Evolutionary conservation across 108 stramenopile genomes (phyloP).

Genomic region (Asterionellopsis glacialis): DNA sequence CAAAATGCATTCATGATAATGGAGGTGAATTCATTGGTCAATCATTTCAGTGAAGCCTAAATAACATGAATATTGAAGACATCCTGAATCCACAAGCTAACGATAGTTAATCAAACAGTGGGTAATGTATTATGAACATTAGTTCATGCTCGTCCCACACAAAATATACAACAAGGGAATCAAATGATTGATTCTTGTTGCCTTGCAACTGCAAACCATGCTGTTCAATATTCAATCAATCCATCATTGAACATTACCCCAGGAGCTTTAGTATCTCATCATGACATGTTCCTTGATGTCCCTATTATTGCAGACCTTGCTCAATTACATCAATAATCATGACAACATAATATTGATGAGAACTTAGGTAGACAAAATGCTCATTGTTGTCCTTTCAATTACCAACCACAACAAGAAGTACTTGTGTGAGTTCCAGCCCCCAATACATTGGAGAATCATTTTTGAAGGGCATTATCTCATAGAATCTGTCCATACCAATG

Average conservation of each 20-base stretch:
- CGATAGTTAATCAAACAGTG: constrained; percentile 33
- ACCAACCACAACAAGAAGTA: too few species aligned
- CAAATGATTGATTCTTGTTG: constrained; percentile 22
- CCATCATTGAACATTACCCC: constrained; percentile 14
- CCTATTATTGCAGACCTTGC: constrained; percentile 35
- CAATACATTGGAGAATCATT: too few species aligned
- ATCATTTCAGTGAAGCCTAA: constrained; percentile 20
- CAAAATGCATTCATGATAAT: constrained; percentile 25
- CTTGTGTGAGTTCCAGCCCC: too few species aligned
- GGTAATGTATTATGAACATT: constrained; percentile 25
- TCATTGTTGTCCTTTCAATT: too few species aligned
- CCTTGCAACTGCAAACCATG: constrained; percentile 18
- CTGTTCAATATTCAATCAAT: too few species aligned
- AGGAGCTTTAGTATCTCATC: constrained; percentile 26
- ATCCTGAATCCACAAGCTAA: constrained; percentile 23
- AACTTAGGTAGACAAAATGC: too few species aligned
- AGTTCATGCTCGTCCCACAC: constrained; percentile 15
- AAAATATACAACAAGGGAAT: constrained; percentile 4
- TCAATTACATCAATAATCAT: too few species aligned
- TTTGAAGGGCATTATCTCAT: too few species aligned
- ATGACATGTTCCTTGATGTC: constrained; percentile 38
- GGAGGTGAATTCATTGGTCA: constrained; percentile 44
- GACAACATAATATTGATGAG: too few species aligned
- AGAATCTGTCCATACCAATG: too few species aligned
- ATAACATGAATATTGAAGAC: constrained; percentile 10